Evolutionary conservation across 1,139 yeast species (phyloP), one percentile per base, ranked within the genome.

Genomic region (Williopsis jadinii): DNA sequence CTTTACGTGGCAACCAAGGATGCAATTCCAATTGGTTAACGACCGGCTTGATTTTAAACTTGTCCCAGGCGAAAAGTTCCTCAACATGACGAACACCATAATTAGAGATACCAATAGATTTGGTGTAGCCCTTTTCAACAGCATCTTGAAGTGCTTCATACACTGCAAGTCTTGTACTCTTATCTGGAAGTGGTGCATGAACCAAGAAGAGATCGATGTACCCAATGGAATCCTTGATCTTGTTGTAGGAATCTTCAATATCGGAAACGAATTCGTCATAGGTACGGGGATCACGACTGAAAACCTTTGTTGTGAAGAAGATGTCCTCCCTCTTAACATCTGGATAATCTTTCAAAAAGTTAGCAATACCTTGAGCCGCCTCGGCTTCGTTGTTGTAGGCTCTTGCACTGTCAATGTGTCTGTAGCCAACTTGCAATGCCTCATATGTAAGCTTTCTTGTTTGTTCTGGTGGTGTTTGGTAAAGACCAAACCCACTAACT

Each of bases 181-280:
- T 58, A 38, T 63, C 55, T 1, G 71, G 59, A 32, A 51, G 44
- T 4, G 75, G 72, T 8, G 42, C 39, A 32, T 49, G 52, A 11
- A 49, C 38, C 26, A 49, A 32, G 32, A 42, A 41, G 34, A 49
- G 34, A 30, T 49, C 52, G 39, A 49, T 43, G 40, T 49, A 49
- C 3, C 40, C 50, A 13, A 46, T 14, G 5, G 11, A 32, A 9
- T 34, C 32, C 35, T 38, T 41, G 24, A 75, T 81, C 46, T 68
- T 69, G 4, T 65, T 69, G 38, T 80, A 49, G 37, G 77, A 70
- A 33, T 63, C 64, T 38, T 64, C 57, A 41, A 83, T 74, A 2
- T 82, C 83, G 19, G 51, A 51, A 47, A 70, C 72, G 11, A 87
- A 74, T 32, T 64, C 63, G 27, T 68, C 73, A 58, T 82, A 82